Conservation (phyloP, 371 early-diverging fungal genomes). For the Mortierella sp. region DNA sequence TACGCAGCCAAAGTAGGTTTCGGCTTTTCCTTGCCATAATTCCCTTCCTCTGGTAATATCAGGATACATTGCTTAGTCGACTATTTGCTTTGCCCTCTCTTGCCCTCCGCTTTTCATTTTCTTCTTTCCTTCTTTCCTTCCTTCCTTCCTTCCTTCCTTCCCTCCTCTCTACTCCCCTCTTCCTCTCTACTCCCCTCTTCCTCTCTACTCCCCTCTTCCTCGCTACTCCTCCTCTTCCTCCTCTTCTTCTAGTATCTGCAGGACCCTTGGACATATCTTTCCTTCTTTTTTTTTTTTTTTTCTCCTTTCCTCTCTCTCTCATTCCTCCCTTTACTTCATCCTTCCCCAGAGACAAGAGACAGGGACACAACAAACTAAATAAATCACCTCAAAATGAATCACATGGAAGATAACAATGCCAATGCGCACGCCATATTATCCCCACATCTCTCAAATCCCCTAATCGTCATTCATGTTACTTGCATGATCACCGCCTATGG, state of each 20-base stretch:
- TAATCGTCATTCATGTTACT: constrained; percentile 53
- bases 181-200: not conserved
- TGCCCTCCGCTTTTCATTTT: not conserved
- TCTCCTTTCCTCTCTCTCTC: not conserved
- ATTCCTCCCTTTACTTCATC: not conserved
- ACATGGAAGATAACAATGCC: constrained; percentile 42
- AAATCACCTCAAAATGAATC: constrained; percentile 26
- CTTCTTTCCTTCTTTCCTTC: not conserved
- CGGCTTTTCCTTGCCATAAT: not conserved
- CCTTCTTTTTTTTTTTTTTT: too few relatives aligned
- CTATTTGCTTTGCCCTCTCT: not conserved
- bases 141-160: not conserved
- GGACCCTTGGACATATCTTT: not conserved
- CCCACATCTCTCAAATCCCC: constrained; percentile 36
- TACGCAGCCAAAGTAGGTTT: not conserved
- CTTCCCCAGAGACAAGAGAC: not conserved
- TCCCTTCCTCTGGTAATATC: not conserved
- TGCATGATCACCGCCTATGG: constrained; percentile 52
- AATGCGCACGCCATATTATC: constrained; percentile 31
- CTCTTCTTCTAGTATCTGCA: too few relatives aligned
- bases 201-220: not conserved
- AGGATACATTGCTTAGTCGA: not conserved
- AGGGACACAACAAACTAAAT: not conserved
- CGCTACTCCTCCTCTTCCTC: not conserved
- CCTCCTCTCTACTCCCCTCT: not conserved